Base-by-base conservation (phyloP, 1,284 basidiomycete species). In the Ustilago curta region DNA sequence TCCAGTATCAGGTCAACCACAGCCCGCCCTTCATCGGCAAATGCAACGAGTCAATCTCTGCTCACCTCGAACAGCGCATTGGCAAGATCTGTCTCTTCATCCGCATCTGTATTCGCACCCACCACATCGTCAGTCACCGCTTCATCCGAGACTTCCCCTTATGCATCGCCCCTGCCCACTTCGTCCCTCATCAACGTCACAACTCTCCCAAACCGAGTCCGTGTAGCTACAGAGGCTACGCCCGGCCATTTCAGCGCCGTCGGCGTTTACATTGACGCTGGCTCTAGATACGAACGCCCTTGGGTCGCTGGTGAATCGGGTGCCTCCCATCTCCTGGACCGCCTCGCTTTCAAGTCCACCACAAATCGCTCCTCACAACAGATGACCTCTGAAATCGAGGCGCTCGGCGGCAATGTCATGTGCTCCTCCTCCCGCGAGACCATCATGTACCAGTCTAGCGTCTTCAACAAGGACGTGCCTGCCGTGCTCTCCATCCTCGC, bases 371-470 rank as follows among this genome's bases (percentile, higher is more conserved):
- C 86, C 3, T 85, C 87, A 4, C 90, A 90, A 43, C 89, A 93
- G 78, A 95, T 98, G 92, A 90, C 91, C 8, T 87, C 88, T 5
- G 90, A 92, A 53, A 93, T 97, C 80, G 91, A 95, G 84, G 88
- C 89, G 11, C 88, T 97, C 21, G 95, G 97, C 49, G 94, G 95
- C 21, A 94, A 97, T 86, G 94, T 98, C 66, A 89, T 93, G 85
- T 95, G 93, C 83, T 91, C 94, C 8, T 94, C 94, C 14, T 93
- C 94, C 6, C 89, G 96, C 49, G 96, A 99, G 85, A 91, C 94
- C 39, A 94, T 98, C 86, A 95, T 97, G 93, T 99, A 98, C 86
- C 96, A 98, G 86, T 95, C 96, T 18, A 93, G 94, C 49, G 92
- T 97, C 82, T 97, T 96, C 85, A 91, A 94, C 76, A 88, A 91